phyloP scores from a whole-genome alignment of 2,329 filamentous ascomycete genomes.

The Trichophyton benhamiae region DNA sequence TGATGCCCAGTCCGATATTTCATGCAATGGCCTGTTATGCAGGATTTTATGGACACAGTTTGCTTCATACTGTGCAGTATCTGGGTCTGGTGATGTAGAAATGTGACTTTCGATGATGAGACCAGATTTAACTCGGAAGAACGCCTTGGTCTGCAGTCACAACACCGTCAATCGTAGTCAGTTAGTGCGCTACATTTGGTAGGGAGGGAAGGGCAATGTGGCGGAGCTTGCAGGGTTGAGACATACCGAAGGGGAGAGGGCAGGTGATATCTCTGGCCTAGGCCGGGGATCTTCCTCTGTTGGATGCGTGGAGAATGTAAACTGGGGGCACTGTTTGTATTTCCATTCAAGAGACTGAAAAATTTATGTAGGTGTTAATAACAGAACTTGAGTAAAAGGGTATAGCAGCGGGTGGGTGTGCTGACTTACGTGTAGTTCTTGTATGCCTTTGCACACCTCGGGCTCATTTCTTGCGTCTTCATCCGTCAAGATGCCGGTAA shows the following conservation, averaged over 20 bases:
- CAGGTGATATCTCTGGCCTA: conserved; percentile 39
- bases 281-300: conserved; percentile 47
- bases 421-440: conserved; percentile 42
- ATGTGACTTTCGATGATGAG: conserved; percentile 30
- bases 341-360: conserved; percentile 49
- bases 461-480: conserved; percentile 33
- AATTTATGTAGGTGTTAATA: not conserved
- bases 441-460: conserved; percentile 49
- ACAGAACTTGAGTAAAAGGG: not conserved
- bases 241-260: conserved; percentile 38
- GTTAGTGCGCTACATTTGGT: conserved; percentile 6
- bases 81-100: conserved; percentile 26
- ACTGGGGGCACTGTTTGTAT: conserved; percentile 75
- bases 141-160: conserved; percentile 27
- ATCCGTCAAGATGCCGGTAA: conserved; percentile 41
- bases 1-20: conserved; percentile 33
- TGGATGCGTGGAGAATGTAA: conserved; percentile 55
- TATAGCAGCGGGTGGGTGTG: not conserved
- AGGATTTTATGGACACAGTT: conserved; percentile 21
- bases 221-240: conserved; percentile 5
- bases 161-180: no score
- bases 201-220: not conserved
- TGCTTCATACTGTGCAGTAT: conserved; percentile 24
- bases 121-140: conserved; percentile 31
- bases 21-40: conserved; percentile 37